Percentiles rank a stretch among this genome's conserved stretches.
These are phyloP conservation scores for Candolleomyces efflorescens DNA, from an alignment of 768 basidiomycete genomes.

Conservation along the genomic window DNA sequence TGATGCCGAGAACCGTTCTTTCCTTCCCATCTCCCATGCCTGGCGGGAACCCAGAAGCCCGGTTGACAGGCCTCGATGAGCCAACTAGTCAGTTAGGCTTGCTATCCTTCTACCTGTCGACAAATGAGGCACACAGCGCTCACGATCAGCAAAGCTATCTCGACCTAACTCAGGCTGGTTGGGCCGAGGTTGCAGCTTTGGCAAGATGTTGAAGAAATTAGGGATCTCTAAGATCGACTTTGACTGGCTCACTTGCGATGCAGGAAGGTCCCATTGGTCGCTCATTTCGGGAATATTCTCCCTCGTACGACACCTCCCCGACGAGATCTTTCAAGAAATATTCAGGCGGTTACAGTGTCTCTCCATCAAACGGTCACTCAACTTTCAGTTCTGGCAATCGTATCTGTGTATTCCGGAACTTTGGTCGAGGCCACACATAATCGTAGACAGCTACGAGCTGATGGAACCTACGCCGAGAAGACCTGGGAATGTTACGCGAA, in stretches of 20 bases:
- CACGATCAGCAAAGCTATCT: background rate
- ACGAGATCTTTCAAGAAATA: conserved; percentile 15
- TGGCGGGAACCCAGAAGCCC: too few relatives aligned
- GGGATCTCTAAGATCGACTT: background rate
- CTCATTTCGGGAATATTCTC: background rate
- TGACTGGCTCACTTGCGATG: background rate
- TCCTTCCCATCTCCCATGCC: too few relatives aligned
- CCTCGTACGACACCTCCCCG: conserved; percentile 14
- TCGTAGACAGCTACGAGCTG: background rate
- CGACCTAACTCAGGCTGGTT: background rate
- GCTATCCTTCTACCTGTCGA: background rate
- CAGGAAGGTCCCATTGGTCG: background rate
- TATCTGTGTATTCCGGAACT: conserved; percentile 13
- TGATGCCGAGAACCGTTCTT: too few relatives aligned
- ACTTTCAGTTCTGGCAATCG: conserved; percentile 12
- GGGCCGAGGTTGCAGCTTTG: background rate
- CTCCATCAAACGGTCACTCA: conserved; percentile 16
- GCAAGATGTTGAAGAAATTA: background rate
- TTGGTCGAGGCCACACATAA: conserved; percentile 15
- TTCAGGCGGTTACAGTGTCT: conserved; percentile 16
- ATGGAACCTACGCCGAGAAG: background rate
- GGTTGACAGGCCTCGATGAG: too few relatives aligned
- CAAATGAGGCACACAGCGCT: background rate
- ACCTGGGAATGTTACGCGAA: too few relatives aligned
- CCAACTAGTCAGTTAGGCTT: too few relatives aligned